Evolutionary conservation across 805 yeast species (phyloP), one percentile per base, ranked within the genome.

Genomic region (Ogataea neopini): DNA sequence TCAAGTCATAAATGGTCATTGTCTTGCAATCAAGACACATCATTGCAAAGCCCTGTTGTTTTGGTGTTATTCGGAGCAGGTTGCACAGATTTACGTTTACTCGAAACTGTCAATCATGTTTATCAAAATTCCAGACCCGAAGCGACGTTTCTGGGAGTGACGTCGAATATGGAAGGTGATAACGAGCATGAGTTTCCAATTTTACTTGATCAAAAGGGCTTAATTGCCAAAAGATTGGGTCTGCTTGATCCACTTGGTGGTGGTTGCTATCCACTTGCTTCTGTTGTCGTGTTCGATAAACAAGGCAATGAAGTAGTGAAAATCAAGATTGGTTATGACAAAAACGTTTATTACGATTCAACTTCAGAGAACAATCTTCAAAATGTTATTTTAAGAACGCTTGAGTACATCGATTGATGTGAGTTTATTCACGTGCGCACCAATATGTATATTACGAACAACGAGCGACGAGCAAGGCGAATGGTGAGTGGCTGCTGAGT

Each of bases 181-280:
- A 57, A 60, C 35, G 29, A 32, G 1, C 48, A 48, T 30, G 35
- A 43, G 1, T 63, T 61, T 41, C 70, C 71, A 1, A 52, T 66
- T 3, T 20, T 67, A 9, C 32, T 59, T 15, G 72, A 67, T 47
- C 4, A 47, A 9, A 38, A 48, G n/a, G 71, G 70, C 2, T 18
- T 29, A 8, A 43, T 66, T 28, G 56, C 66, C n/a, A 53, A 50
- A 35, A 20, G 30, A 1, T 49, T 68, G 39, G 44, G 48, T 2
- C 30, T 64, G 23, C 40, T 59, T 23, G 67, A 67, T 48, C 72
- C 72, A 3, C 46, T 68, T 7, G 72, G 72, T 19, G 72, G 72
- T 22, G 70, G 69, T 1, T 39, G 58, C 11, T 68, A 59, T 50
- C 69, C 72, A 0, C 39, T 65, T 18, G 60, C 63, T 11, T 58